Percentiles rank a stretch among this genome's conserved stretches.
phyloP scores from a whole-genome alignment of 2,329 filamentous ascomycete species.

The Phialophora macrospora region DNA sequence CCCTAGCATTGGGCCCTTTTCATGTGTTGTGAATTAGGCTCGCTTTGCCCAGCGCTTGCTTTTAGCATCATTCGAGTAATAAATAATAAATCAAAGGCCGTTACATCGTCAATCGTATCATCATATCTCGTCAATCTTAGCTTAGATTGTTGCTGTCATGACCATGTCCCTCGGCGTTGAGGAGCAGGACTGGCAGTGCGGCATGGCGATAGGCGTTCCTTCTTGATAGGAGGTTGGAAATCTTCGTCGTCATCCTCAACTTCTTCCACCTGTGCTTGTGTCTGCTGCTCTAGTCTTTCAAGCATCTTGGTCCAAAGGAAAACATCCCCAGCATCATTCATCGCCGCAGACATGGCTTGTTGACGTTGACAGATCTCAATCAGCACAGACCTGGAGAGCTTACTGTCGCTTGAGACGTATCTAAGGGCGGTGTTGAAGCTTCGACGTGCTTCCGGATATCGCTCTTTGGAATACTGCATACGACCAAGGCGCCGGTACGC shows the following conservation, averaged over 20 bases:
- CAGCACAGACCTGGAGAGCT: constrained; percentile 21
- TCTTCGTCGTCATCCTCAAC: constrained; percentile 2
- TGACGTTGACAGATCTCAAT: constrained; percentile 34
- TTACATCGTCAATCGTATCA: background rate
- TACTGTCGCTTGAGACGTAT: constrained; percentile 22
- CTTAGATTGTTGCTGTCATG: background rate
- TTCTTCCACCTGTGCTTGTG: constrained; percentile 20
- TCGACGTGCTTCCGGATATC: constrained; percentile 26
- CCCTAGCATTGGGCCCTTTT: background rate
- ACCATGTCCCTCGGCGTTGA: constrained; percentile 10
- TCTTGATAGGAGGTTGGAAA: background rate
- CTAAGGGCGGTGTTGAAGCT: constrained; percentile 33
- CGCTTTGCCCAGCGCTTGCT: background rate
- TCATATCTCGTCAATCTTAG: constrained; percentile 3
- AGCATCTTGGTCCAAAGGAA: constrained; percentile 25
- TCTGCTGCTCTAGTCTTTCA: constrained; percentile 23
- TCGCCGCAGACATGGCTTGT: constrained; percentile 28
- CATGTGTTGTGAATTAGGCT: background rate
- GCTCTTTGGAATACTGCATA: constrained; percentile 23
- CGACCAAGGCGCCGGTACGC: constrained; percentile 34
- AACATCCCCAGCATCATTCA: constrained; percentile 29
- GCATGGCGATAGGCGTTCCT: constrained; percentile 5
- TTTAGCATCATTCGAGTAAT: background rate
- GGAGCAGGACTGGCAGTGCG: constrained; percentile 5
- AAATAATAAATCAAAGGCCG: background rate